phyloP scores from a whole-genome alignment of 148 eudicot species.

The Pouteria glomerata region DNA sequence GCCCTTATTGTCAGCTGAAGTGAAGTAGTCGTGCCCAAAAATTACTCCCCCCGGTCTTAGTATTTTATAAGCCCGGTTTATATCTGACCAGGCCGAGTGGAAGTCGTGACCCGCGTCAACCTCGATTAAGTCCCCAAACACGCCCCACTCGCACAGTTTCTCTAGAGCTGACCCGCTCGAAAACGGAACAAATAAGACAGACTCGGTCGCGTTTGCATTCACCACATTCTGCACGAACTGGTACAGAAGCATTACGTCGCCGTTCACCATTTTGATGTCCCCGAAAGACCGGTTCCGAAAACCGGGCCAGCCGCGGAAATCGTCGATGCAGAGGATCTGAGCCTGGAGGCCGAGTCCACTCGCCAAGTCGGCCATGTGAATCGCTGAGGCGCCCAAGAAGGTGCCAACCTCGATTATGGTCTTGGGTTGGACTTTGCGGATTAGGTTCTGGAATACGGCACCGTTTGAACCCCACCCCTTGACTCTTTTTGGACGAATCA shows the following conservation, averaged over 20 bases:
- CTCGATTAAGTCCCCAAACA: constrained; percentile 54
- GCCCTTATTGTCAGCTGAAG: constrained; percentile 44
- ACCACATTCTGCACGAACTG: constrained; percentile 74
- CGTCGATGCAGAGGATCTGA: constrained; percentile 68
- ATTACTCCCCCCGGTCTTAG: constrained; percentile 65
- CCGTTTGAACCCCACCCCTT: constrained; percentile 78
- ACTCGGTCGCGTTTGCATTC: constrained; percentile 23
- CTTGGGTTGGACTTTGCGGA: constrained; percentile 37
- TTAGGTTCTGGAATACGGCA: constrained; percentile 54
- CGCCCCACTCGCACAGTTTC: constrained; percentile 61
- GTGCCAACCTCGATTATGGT: constrained; percentile 66
- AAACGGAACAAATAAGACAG: constrained; percentile 44
- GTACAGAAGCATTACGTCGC: constrained; percentile 44
- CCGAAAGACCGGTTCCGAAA: constrained; percentile 17
- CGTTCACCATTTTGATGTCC: constrained; percentile 42
- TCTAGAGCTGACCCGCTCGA: constrained; percentile 45
- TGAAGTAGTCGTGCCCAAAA: constrained; percentile 67
- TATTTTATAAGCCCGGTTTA: constrained; percentile 58
- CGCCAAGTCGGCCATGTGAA: constrained; percentile 56
- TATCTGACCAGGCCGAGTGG: constrained; percentile 74
- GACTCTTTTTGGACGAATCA: constrained; percentile 26
- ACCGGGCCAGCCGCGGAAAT: constrained; percentile 80
- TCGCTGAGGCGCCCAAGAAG: constrained; percentile 76
- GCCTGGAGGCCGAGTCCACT: constrained; percentile 41
- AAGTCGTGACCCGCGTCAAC: constrained; percentile 78